A percentile compares a stretch with the other conserved stretches of the same genome.
These are phyloP conservation scores for Penicillium sp. DNA, from an alignment of 2,329 filamentous ascomycete species.

Conservation along the genomic window DNA sequence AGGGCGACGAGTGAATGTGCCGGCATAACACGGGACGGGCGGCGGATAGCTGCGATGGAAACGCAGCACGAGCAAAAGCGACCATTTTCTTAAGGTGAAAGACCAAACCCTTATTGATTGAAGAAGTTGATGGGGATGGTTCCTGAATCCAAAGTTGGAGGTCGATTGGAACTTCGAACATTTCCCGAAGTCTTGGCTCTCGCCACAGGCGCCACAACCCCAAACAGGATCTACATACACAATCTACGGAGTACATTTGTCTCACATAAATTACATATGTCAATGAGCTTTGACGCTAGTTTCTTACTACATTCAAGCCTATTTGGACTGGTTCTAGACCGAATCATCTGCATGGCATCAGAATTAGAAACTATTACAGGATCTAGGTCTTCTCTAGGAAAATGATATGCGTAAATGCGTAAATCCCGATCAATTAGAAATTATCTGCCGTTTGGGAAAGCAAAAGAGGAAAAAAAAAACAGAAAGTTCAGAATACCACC, in stretches of 20 bases:
- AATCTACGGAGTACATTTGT: neutral
- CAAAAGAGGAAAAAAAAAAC: neutral
- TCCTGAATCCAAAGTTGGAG: slow-evolving; percentile 6
- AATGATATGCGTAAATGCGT: neutral
- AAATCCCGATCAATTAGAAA: slow-evolving; percentile 14
- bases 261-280: neutral
- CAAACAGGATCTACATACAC: neutral
- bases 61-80: slow-evolving; percentile 21
- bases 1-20: slow-evolving; percentile 34
- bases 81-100: slow-evolving; percentile 17
- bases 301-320: neutral
- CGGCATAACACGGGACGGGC: slow-evolving; percentile 23
- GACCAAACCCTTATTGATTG: neutral
- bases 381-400: too few relatives aligned
- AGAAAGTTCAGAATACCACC: slow-evolving; percentile 12
- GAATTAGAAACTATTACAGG: neutral
- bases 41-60: slow-evolving; percentile 20
- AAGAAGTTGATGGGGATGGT: slow-evolving; percentile 3
- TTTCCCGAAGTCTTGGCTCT: slow-evolving; percentile 23
- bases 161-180: slow-evolving; percentile 13
- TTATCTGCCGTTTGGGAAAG: slow-evolving; percentile 13
- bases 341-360: slow-evolving; percentile 15
- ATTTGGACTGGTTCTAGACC: neutral
- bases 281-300: neutral
- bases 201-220: slow-evolving; percentile 10